phyloP scores from a whole-genome alignment of 208 protist genomes.

The Leishmania gerbilli region DNA sequence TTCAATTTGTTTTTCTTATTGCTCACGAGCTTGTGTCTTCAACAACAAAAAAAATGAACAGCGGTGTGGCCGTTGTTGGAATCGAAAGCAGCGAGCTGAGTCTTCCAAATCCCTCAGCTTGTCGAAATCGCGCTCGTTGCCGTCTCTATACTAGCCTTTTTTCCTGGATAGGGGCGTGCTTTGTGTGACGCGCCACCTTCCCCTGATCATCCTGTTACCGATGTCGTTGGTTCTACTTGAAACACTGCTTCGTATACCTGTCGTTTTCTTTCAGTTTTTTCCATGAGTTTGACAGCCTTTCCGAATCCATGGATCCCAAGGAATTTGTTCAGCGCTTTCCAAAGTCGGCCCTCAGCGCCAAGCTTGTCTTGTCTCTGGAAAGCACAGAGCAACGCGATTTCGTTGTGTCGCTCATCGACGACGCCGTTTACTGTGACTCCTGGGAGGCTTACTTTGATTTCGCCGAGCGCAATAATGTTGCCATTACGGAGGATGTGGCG shows the following conservation, averaged over 20 bases:
- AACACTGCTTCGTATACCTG: neutral
- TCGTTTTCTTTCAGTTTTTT: neutral
- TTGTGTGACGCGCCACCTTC: neutral
- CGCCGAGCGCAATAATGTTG: conserved; percentile 42
- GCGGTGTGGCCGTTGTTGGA: neutral
- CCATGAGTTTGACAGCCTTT: neutral
- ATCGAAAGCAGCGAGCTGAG: neutral
- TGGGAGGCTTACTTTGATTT: conserved; percentile 83
- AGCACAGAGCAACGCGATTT: conserved; percentile 50
- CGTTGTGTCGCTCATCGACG: conserved; percentile 58
- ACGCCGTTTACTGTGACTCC: conserved; percentile 75
- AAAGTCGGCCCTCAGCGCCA: conserved; percentile 50
- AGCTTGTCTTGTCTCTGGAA: conserved; percentile 48
- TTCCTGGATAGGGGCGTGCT: too few relatives aligned
- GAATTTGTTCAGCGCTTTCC: conserved; percentile 29
- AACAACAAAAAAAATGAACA: neutral
- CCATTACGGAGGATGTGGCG: conserved; percentile 58
- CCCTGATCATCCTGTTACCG: neutral
- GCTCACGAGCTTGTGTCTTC: neutral
- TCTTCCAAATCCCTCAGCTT: neutral
- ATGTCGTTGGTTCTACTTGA: neutral
- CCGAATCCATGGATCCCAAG: conserved; percentile 11
- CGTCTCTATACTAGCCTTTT: too few relatives aligned
- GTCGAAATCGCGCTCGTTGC: neutral
- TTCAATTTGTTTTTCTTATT: neutral